Evolutionary conservation across 768 basidiomycete species (phyloP), one percentile per base, ranked within the genome.

Genomic region (Leccinum subtestaceum): DNA sequence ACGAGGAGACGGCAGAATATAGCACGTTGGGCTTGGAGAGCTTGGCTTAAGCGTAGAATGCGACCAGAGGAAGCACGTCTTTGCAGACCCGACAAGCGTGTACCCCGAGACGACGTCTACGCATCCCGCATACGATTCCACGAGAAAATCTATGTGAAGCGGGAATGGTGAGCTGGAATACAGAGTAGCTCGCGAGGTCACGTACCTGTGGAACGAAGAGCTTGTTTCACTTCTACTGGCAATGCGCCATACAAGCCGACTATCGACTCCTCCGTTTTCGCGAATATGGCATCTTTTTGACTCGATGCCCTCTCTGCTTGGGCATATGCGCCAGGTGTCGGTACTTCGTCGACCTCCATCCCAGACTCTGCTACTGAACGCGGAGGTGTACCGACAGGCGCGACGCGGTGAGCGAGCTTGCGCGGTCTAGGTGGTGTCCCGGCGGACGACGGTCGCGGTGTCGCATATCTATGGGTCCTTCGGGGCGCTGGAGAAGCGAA

Each of bases 141-240:
- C 29, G 8, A 29, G 29, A 29, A 29, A 29, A 29, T 29, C 29
- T 29, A 75, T 92, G n/a, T 36, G 29, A 34, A 43, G n/a, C 25
- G n/a, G 45, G 52, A 23, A 12, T 5, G 9, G 52, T 52, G 52
- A 56, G 52, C 4, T 25, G 23, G 31, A 19, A n/a, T 2, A 25
- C 32, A 36, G 6, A 47, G 21, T 38, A 25, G 17, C 29, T 49
- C 10, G 45, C 5, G 52, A 57, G 21, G 59, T 55, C 52, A 25
- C 61, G 59, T 32, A 87, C 90, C 87, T 64, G 88, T 84, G 65
- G 80, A 84, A 63, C 79, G 83, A 51, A 92, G 76, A 19, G 86
- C 80, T 61, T 89, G 88, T 65, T 83, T 87, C 55, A 91, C 85
- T 67, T 93, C 91, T 6, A 85, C 74, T 3, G 91, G 91, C 52